Base-by-base conservation (phyloP, 2,329 filamentous ascomycete genomes). In the Fusarium buxicola region DNA sequence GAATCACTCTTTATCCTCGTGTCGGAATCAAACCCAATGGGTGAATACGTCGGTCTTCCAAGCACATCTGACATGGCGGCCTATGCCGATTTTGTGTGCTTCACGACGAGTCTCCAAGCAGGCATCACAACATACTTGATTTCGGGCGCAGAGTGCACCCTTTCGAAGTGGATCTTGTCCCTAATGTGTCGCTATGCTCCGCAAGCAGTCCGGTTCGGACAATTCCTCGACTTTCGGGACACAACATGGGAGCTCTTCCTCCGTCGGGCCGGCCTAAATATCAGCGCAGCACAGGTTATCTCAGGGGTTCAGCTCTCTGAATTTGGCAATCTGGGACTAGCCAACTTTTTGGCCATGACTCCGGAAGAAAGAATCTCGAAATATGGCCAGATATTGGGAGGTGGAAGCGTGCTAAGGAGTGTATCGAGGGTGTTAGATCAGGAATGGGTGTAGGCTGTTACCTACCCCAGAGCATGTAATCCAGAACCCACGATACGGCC, bases 1-100 rank as follows among this genome's bases (percentile, higher is more conserved):
- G 88, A 92, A 61, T 80, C 79, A 5, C 77, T 96, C 1, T 75
- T 90, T 1, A 78, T 96, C 1, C 74, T 96, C 1, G 81, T 95
- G 2, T 88, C 85, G n/a, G 83, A 88, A 51, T 75, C 73, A 2
- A 81, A 79, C 43, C 64, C 60, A 2, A 36, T 71, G 1, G 79
- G 80, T 11, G 83, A 85, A 59, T 76, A 73, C 5, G 71, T 77
- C 31, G 72, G 74, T 54, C 69, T 73, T 30, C 65, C 81, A 4
- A 75, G 73, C 3, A 41, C 72, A 1, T 77, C 79, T 1, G 83
- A 86, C 41, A 69, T 76, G 9, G 69, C 71, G 5, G 79, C 79
- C 0, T 80, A 87, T 36, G 74, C 76, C 2, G 80, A 82, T 10
- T 82, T 89, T 46, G 75, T 82, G 25, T 76, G 74, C 0, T 88